phyloP scores from a whole-genome alignment of 1,139 yeast species.

The Debaryomycetaceae sp. region DNA sequence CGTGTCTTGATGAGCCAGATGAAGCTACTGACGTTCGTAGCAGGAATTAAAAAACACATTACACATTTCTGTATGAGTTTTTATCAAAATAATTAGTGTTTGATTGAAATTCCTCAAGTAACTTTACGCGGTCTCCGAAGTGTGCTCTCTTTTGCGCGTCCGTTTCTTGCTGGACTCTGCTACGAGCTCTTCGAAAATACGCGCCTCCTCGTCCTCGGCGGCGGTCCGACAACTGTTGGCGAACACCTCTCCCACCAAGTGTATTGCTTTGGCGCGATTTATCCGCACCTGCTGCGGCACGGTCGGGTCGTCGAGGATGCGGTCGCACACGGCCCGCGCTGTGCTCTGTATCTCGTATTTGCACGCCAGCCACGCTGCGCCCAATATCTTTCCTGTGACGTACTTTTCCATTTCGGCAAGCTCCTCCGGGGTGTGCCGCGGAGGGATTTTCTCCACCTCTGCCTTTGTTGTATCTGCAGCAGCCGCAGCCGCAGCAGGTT shows the following conservation, averaged over 20 bases:
- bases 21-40: too few relatives aligned
- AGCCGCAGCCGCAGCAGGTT: constrained; percentile 9
- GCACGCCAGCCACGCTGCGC: constrained; percentile 96
- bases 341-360: constrained; percentile 85
- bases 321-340: constrained; percentile 76
- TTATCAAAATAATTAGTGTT: not conserved
- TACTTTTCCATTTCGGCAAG: constrained; percentile 79
- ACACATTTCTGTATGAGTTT: constrained; percentile 1
- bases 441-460: constrained; percentile 16
- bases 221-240: constrained; percentile 56
- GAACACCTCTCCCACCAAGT: constrained; percentile 67
- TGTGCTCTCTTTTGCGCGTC: constrained; percentile 44
- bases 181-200: constrained; percentile 81
- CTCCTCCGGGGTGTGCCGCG: constrained; percentile 66
- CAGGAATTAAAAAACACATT: too few relatives aligned
- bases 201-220: constrained; percentile 85
- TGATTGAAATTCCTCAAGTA: not conserved
- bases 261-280: constrained; percentile 73
- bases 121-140: constrained; percentile 3
- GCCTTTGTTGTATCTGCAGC: constrained; percentile 3
- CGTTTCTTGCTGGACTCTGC: constrained; percentile 86
- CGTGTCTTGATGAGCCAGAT: too few relatives aligned
- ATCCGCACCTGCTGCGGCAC: constrained; percentile 46
- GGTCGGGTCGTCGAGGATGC: constrained; percentile 52
- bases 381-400: constrained; percentile 79